Percentiles rank a stretch among this genome's conserved stretches.
These are phyloP conservation scores for Neohortaea acidophila DNA, from an alignment of 495 filamentous ascomycete species.

Conservation along the genomic window DNA sequence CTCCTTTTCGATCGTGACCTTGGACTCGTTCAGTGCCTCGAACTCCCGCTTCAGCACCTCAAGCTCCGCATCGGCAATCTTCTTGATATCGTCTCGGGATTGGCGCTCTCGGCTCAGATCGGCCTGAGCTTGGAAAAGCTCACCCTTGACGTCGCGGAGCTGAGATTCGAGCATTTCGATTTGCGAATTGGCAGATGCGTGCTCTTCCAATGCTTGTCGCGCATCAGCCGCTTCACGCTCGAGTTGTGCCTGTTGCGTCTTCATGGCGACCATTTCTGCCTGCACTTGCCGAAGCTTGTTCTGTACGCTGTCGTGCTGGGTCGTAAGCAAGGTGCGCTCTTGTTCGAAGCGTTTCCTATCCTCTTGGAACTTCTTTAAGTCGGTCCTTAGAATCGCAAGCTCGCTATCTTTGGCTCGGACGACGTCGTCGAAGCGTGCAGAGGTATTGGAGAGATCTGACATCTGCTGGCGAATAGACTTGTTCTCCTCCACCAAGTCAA, in stretches of 20 bases:
- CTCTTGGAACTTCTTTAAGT: slow-evolving; percentile 61
- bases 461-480: slow-evolving; percentile 72
- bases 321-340: slow-evolving; percentile 50
- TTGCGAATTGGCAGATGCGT: slow-evolving; percentile 80
- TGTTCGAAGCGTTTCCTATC: slow-evolving; percentile 64
- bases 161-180: slow-evolving; percentile 77
- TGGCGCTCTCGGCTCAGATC: slow-evolving; percentile 86
- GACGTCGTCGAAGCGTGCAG: slow-evolving; percentile 85
- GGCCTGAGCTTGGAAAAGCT: slow-evolving; percentile 70
- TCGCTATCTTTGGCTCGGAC: slow-evolving; percentile 90
- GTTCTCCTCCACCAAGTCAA: slow-evolving; percentile 68
- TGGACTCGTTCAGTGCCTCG: slow-evolving; percentile 77
- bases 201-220: slow-evolving; percentile 69
- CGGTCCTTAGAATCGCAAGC: slow-evolving; percentile 64
- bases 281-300: slow-evolving; percentile 67
- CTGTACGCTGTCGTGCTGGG: slow-evolving; percentile 68
- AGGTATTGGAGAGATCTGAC: slow-evolving; percentile 74
- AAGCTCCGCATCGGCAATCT: slow-evolving; percentile 81
- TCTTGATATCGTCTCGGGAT: slow-evolving; percentile 87
- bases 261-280: slow-evolving; percentile 74
- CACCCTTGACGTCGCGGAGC: slow-evolving; percentile 67
- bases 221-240: slow-evolving; percentile 82
- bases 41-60: slow-evolving; percentile 69
- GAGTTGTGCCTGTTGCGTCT: slow-evolving; percentile 63
- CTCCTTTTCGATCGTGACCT: slow-evolving; percentile 95